phyloP scores from a whole-genome alignment of 306 rosid genomes.

The Hylodesmum podocarpum region DNA sequence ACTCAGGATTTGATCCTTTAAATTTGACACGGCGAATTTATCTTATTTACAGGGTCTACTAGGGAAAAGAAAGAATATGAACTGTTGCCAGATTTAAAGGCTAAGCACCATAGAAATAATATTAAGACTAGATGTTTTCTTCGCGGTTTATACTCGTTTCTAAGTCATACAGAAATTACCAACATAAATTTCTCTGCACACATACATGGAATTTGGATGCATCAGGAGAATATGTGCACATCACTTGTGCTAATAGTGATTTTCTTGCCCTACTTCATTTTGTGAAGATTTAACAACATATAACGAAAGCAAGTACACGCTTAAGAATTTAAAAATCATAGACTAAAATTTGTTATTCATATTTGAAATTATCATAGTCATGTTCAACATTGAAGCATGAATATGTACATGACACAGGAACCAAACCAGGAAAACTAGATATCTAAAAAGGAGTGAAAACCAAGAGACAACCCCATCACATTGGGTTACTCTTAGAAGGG shows the following conservation, averaged over 20 bases:
- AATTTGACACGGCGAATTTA: too few species aligned
- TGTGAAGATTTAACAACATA: not conserved
- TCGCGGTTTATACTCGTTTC: too few species aligned
- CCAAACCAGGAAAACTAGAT: not conserved
- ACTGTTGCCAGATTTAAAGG: too few species aligned
- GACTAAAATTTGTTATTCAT: not conserved
- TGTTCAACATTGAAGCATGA: slow-evolving; percentile 9
- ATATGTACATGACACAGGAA: slow-evolving; percentile 21
- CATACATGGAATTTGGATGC: too few species aligned
- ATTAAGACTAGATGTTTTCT: too few species aligned
- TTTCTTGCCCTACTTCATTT: not conserved
- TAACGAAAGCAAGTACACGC: not conserved
- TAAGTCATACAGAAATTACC: too few species aligned
- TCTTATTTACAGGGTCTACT: too few species aligned
- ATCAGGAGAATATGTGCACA: not conserved
- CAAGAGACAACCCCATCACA: not conserved
- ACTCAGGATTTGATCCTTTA: not conserved
- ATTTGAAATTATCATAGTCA: not conserved
- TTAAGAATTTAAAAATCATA: not conserved
- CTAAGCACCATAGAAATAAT: too few species aligned
- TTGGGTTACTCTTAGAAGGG: not conserved
- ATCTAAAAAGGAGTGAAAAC: not conserved
- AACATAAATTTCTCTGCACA: too few species aligned
- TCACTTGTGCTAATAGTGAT: not conserved
- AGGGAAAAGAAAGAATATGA: too few species aligned